Base-by-base conservation (phyloP, 73 alveolate genomes). In the Paramecium tetraurelia region DNA sequence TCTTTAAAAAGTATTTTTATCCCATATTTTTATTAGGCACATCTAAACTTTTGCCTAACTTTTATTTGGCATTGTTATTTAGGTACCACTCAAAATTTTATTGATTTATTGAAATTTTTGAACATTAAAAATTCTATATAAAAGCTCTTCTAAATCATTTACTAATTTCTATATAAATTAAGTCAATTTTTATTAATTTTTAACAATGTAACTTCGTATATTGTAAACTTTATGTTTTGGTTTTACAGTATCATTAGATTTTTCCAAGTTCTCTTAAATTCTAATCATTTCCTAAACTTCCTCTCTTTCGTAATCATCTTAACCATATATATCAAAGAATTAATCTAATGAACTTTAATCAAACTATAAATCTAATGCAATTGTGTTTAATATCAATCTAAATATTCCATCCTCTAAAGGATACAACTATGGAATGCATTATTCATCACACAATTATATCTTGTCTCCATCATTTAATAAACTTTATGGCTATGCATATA, bases 181-280 rank as follows among this genome's bases (percentile, higher is more conserved):
- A 2, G 31, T 40, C 10, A 77, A 77, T 77, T 40, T 36, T 21
- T 43, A 21, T 9, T 36, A 31, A 77, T 77, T 46, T 46, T 43
- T 77, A 8, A 77, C 44, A 7, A 77, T 40, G 22, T 77, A 77
- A 77, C 89, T 77, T 43, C 53, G 3, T 5, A 77, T 43, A 18
- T 46, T 29, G 27, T 43, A 77, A 77, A 40, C 71, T 43, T 46
- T 77, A 77, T 77, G 89, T 44, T 77, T 77, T 22, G 53, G 43
- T 77, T 77, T 77, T 1, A 77, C 89, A 21, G 89, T 77, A 41
- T 77, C 89, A 41, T 77, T 77, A 11, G 89, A 77, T 77, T 43
- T 77, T 20, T 77, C 89, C 18, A 77, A 41, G n/a, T 43, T 77
- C 14, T 77, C 89, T 10, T n/a, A 21, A 20, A 77, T 21, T 77